Evolutionary conservation across 2,329 filamentous ascomycete species (phyloP), one percentile per base, ranked within the genome.

Genomic region (Diaporthe caulivora): DNA sequence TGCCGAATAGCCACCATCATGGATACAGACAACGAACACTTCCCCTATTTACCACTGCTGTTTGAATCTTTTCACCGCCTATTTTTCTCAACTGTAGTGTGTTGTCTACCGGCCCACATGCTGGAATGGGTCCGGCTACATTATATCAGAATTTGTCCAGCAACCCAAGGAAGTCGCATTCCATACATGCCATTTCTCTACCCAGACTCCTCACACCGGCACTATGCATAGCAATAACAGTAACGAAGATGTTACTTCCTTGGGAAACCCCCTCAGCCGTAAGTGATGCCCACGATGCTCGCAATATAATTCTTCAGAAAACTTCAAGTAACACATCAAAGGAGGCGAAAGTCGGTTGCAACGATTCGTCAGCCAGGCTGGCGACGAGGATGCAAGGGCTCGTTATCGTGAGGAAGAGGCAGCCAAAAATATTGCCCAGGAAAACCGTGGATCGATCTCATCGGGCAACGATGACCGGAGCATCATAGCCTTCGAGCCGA

Each of bases 401-500:
- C 80, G 82, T 26, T 86, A 86, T 75, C 80, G 82, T 54, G 81
- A 84, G 40, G 86, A 88, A 76, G 77, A 81, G 21, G 82, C 80
- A 40, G 84, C 85, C 57, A 83, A 84, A 64, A 76, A 76, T 29
- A 74, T 79, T 31, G 74, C 76, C 10, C 55, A 53, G 17, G 51
- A 65, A 51, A 67, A 70, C 71, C 81, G 72, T 77, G 80, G 67
- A 73, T 83, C 69, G 79, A 80, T 17, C 77, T 80, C 64, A 75
- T 84, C 74, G 21, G 74, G 53, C 31, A 78, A 79, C 24, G 71
- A 74, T 24, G 80, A 80, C 17, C 80, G 77, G 24, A 80, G 73
- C 5, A 78, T 87, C 53, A 80, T 88, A 75, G 81, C 83, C 1
- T 89, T 87, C 86, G 83, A 85, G 5, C 76, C 81, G 3, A 78